Evolutionary conservation across 345 rosid genomes (phyloP).

Genomic region (Linum usitatissimum): DNA sequence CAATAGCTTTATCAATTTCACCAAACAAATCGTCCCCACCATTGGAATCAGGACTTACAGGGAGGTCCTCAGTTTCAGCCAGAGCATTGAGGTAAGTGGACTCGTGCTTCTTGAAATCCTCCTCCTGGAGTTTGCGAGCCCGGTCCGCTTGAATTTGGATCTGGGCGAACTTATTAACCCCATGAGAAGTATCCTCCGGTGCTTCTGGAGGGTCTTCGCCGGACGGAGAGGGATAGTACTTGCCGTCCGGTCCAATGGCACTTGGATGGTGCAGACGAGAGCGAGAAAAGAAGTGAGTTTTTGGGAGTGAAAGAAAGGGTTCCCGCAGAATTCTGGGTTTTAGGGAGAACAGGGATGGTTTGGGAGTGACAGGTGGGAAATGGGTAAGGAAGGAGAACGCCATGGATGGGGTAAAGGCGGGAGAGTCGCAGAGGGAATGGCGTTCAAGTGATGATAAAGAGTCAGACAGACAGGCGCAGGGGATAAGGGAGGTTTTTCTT

Average conservation of each 20-base stretch:
- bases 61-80: constrained; percentile 62
- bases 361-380: background rate
- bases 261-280: constrained; percentile 5
- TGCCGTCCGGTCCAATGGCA: constrained; percentile 37
- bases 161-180: constrained; percentile 64
- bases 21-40: constrained; percentile 69
- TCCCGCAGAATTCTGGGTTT: background rate
- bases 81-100: constrained; percentile 66
- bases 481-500: background rate
- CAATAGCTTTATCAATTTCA: constrained; percentile 77
- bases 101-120: constrained; percentile 65
- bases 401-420: constrained; percentile 1
- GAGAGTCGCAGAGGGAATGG: constrained; percentile 11
- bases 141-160: constrained; percentile 62
- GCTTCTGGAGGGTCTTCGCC: constrained; percentile 91
- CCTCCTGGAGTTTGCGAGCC: constrained; percentile 55
- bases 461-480: background rate
- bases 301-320: constrained; percentile 2
- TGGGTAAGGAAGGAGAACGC: background rate
- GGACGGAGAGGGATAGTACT: constrained; percentile 49
- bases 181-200: constrained; percentile 70
- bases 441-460: background rate
- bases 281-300: background rate
- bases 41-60: constrained; percentile 18
- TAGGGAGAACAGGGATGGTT: constrained; percentile 11